Conservation (phyloP, 495 filamentous ascomycete species). For the Lepidopterella palustris region DNA sequence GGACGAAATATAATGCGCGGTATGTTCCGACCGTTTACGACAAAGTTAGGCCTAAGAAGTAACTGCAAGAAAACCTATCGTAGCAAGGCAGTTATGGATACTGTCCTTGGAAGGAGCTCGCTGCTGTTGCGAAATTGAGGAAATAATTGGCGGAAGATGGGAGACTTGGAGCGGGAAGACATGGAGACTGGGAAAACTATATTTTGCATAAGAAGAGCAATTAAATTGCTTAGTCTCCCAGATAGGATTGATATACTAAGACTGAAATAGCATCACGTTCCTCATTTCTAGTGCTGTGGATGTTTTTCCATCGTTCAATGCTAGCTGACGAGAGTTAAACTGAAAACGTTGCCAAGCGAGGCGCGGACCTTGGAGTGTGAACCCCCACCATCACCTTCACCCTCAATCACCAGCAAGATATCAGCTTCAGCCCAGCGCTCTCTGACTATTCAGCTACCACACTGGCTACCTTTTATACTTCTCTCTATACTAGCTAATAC, state of each 20-base stretch:
- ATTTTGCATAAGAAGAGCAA: neutral
- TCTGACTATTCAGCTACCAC: neutral
- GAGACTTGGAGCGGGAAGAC: neutral
- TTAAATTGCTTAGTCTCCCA: neutral
- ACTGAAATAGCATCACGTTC: too few relatives aligned
- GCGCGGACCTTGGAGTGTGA: neutral
- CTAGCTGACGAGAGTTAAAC: neutral
- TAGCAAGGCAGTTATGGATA: conserved; percentile 7
- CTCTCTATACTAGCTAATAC: neutral
- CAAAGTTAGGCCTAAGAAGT: conserved; percentile 42
- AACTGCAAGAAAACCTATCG: neutral
- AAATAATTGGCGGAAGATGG: neutral
- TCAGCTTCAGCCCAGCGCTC: neutral
- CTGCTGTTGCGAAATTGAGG: neutral
- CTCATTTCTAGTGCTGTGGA: too few relatives aligned
- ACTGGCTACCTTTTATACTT: neutral
- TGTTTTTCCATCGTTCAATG: too few relatives aligned
- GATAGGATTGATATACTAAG: too few relatives aligned
- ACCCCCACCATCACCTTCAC: neutral
- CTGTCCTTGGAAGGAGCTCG: neutral
- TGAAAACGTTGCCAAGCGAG: neutral
- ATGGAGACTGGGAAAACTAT: neutral
- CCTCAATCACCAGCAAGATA: neutral
- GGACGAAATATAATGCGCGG: conserved; percentile 45
- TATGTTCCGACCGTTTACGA: conserved; percentile 48